Base-by-base conservation (phyloP, 441 rosid species). In the Gossypium armourianum region DNA sequence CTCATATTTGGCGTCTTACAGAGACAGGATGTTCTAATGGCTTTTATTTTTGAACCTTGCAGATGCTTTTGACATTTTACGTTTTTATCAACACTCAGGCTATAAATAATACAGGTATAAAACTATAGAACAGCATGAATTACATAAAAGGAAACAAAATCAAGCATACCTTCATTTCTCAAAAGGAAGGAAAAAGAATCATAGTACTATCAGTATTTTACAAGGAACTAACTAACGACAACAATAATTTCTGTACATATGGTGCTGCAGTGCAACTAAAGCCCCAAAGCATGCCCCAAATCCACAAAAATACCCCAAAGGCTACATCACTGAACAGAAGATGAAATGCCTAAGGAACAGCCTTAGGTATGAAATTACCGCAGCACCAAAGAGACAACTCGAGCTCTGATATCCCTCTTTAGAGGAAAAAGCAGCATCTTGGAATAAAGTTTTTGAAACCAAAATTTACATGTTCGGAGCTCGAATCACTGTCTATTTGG, bases 401-500 rank as follows among this genome's bases (percentile, higher is more conserved):
- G 1, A 66, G 70, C 59, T 24, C 70, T 1, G 10, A 66, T 8
- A 66, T 24, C 21, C 23, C 40, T 66, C 58, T 66, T 66, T 21
- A 15, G 10, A n/a, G 70, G 70, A 2, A 13, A 58, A 23, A 26
- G 29, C 16, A 13, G 58, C 58, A 24, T 66, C 60, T 67, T 67
- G 47, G 13, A n/a, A 45, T 6, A 26, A 16, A 16, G 15, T 24
- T 43, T 4, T 26, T 52, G 26, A 67, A 67, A 26, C 60, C 23
- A 16, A n/a, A 0, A 21, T 57, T 23, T 45, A 40, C 72, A 16
- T 36, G 15, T 3, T 26, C n/a, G 21, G 65, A 12, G 15, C 9
- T 61, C 21, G 19, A 28, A 13, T 3, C n/a, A 10, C 32, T 2
- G 8, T 45, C 85, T 86, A 94, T 71, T 92, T 94, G 4, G 90